Evolutionary conservation across 129 eudicot genomes (phyloP), one percentile per base, ranked within the genome.

Genomic region (Pulicaria dysenterica): DNA sequence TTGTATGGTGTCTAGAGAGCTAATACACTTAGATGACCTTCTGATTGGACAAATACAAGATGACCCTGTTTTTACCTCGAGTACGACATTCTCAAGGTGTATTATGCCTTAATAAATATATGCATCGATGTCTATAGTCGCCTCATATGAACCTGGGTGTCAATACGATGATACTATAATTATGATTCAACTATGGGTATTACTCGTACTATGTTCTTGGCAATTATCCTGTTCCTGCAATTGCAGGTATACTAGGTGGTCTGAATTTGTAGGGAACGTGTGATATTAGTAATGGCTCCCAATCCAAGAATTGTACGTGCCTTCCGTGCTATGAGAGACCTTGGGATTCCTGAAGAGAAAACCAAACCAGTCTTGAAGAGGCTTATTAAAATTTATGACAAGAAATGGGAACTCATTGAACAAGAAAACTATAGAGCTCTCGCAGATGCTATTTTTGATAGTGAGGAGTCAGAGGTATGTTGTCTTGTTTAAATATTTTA

Each of bases 361-460:
- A 83, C 82, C 61, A 94, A 94, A 46, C 96, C 91, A 1, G 96
- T 88, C 4, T 67, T 94, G 77, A 94, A 94, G 76, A 81, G 56
- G 15, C 90, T 94, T 44, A 11, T 94, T 39, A 83, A 85, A 70
- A 13, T 94, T 80, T 94, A 82, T 79, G 96, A 94, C 6, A 85
- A 90, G 68, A 90, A 90, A 42, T 94, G 94, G 99, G 93, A 79
- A 58, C 91, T 84, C 16, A 94, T 94, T 54, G 99, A 88, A 83
- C 84, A 79, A 79, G 99, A 90, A 75, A 88, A 86, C 44, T 90
- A 94, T 67, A 80, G 99, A 68, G 93, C 81, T 55, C 96, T 90
- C 63, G 94, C 88, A 38, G 97, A 94, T 84, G 95, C 99, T 73
- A 91, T 90, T 76, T 87, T 88, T 56, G 97, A 94, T 3, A 50